phyloP scores from a whole-genome alignment of 768 basidiomycete species.

The Rhodotorula graminis region DNA sequence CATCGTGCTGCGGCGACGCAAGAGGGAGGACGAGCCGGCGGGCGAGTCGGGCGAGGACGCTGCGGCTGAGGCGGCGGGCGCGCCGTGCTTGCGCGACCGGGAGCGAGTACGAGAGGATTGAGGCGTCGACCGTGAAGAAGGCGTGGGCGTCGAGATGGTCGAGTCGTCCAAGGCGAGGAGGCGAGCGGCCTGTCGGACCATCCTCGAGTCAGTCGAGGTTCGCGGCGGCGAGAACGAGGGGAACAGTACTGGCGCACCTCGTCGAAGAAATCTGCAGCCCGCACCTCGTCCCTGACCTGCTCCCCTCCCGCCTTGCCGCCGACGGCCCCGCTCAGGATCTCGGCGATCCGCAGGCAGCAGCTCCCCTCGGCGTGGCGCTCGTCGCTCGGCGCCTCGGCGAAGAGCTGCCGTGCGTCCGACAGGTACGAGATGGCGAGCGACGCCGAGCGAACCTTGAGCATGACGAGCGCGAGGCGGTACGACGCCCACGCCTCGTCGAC shows the following conservation, averaged over 20 bases:
- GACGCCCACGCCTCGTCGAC: slow-evolving; percentile 21
- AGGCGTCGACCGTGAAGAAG: not conserved
- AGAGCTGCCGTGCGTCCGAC: slow-evolving; percentile 17
- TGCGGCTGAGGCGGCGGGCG: not conserved
- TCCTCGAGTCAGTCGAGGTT: not conserved
- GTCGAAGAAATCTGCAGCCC: not conserved
- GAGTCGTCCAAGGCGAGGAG: not conserved
- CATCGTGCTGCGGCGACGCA: not conserved
- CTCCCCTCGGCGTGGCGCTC: slow-evolving; percentile 14
- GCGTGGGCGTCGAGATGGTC: not conserved
- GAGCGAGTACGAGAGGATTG: too few relatives aligned
- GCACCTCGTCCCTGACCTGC: not conserved
- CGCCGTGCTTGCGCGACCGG: not conserved
- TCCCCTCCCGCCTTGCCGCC: not conserved
- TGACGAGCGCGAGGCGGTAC: slow-evolving; percentile 29
- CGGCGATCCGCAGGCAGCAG: slow-evolving; percentile 15
- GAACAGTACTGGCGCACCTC: not conserved
- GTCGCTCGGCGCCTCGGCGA: slow-evolving; percentile 3
- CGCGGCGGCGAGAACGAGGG: too few relatives aligned
- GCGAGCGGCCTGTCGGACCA: not conserved
- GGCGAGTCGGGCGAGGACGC: not conserved
- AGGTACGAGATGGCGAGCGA: slow-evolving; percentile 22
- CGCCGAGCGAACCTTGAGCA: slow-evolving; percentile 19
- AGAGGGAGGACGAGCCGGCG: not conserved
- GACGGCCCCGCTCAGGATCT: not conserved